Evolutionary conservation across 352 stramenopile species (phyloP), one percentile per base, ranked within the genome.

Genomic region (Phytophthora tentaculata): DNA sequence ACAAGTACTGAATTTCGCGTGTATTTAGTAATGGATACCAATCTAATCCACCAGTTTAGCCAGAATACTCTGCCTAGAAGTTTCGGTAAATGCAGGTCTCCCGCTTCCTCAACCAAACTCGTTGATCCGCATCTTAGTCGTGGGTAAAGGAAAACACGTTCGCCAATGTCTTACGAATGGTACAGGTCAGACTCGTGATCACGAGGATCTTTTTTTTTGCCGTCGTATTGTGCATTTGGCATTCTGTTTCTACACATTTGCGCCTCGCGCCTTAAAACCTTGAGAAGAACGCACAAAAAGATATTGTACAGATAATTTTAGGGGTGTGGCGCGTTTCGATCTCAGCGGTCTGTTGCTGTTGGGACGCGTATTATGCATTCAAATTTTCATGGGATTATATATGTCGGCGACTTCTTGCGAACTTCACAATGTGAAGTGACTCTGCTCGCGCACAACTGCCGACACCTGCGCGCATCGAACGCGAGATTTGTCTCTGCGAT

Each of bases 91-190:
- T 3, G 14, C 35, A 43, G 35, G 14, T 3, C 35, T 43, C 35
- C 35, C 35, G 14, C 35, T 43, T 43, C 35, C 35, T 43, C 35
- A 43, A 43, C n/a, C 2, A 43, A 43, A 43, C n/a, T n/a, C n/a
- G n/a, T n/a, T n/a, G n/a, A n/a, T n/a, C n/a, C n/a, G n/a, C n/a
- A 43, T 43, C 35, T 43, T 43, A 43, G 35, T 43, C 35, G 35
- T 43, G 35, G 14, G 35, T 37, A 1, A 37, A 6, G 3, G 35
- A 43, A n/a, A 14, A 43, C 14, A 43, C 35, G 14, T n/a, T 19
- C 2, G 14, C 14, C n/a, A n/a, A 2, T 8, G 7, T 43, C 35
- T 19, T 43, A 43, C 35, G 3, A 43, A 5, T n/a, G 35, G 35
- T 43, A n/a, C n/a, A n/a, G n/a, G n/a, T n/a, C n/a, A n/a, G n/a